phyloP scores from a whole-genome alignment of 768 basidiomycete species.

The Mycena haematopus region DNA sequence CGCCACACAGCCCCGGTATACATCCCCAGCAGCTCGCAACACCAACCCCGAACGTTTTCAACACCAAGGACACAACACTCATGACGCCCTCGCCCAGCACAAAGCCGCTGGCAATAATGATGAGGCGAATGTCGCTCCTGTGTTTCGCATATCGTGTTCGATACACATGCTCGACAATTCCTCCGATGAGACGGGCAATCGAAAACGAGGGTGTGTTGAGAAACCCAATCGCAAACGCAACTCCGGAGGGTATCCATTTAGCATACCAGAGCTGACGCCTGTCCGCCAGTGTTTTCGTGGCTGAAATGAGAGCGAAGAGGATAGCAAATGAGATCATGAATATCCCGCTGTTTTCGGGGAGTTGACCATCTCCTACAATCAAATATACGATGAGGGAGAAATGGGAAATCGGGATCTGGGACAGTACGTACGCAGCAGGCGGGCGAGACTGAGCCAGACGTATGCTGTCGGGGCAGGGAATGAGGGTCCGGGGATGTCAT shows the following conservation, averaged over 20 bases:
- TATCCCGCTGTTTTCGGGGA: conserved; percentile 73
- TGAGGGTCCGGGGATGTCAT: conserved; percentile 90
- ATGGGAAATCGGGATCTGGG: not conserved
- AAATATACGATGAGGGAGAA: conserved; percentile 34
- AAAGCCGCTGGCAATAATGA: conserved; percentile 93
- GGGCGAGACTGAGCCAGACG: conserved; percentile 85
- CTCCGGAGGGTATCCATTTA: conserved; percentile 89
- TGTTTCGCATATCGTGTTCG: conserved; percentile 58
- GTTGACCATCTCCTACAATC: conserved; percentile 73
- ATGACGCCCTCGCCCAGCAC: conserved; percentile 94
- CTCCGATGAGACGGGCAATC: conserved; percentile 88
- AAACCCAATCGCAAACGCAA: conserved; percentile 96
- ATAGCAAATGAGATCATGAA: conserved; percentile 86
- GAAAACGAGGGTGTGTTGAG: conserved; percentile 96
- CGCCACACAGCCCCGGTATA: conserved; percentile 72
- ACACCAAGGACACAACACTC: conserved; percentile 77
- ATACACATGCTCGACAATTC: conserved; percentile 78
- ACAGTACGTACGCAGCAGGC: conserved; percentile 67
- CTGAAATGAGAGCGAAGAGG: conserved; percentile 72
- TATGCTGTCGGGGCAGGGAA: conserved; percentile 96
- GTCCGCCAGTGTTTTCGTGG: conserved; percentile 66
- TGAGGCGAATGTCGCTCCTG: conserved; percentile 69
- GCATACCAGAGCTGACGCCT: conserved; percentile 57
- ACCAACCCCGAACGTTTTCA: conserved; percentile 78
- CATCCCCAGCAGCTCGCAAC: conserved; percentile 90